Conservation (phyloP, 768 basidiomycete species). For the Leccinum rimulosum region DNA sequence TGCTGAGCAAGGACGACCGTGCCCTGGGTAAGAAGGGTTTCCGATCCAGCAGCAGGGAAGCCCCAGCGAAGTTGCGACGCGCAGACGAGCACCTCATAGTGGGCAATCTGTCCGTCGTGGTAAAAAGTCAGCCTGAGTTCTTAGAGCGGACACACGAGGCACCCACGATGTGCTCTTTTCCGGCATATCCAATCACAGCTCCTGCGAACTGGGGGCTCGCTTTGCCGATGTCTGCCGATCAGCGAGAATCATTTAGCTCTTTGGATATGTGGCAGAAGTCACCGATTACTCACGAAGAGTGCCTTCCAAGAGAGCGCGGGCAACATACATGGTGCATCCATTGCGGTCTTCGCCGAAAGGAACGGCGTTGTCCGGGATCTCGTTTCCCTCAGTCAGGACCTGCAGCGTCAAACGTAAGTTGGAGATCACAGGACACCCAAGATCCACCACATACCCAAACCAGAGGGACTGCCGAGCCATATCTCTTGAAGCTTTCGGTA, state of each 20-base stretch:
- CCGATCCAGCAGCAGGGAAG: constrained; percentile 15
- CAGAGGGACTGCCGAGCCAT: constrained; percentile 31
- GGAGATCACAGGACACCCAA: background rate
- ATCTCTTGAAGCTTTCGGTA: constrained; percentile 25
- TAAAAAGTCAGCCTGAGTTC: background rate
- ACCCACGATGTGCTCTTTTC: constrained; percentile 33
- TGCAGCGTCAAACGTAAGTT: background rate
- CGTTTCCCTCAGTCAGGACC: constrained; percentile 30
- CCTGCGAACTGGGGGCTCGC: constrained; percentile 31
- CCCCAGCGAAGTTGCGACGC: constrained; percentile 35
- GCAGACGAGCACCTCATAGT: constrained; percentile 37
- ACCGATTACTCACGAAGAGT: constrained; percentile 24
- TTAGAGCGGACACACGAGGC: background rate
- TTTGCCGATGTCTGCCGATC: constrained; percentile 33
- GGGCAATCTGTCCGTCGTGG: constrained; percentile 22
- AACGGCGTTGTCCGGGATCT: constrained; percentile 35
- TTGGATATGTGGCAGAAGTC: background rate
- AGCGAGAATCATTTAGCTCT: background rate
- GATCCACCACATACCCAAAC: constrained; percentile 26
- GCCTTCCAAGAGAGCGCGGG: constrained; percentile 33
- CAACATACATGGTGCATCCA: constrained; percentile 27
- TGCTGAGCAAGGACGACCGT: constrained; percentile 33
- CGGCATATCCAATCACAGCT: constrained; percentile 33
- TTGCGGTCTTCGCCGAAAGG: constrained; percentile 33
- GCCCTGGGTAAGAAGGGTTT: constrained; percentile 21